Percentiles rank a stretch among this genome's conserved stretches.
phyloP scores from a whole-genome alignment of 441 rosid genomes.

The Corymbia citriodora region DNA sequence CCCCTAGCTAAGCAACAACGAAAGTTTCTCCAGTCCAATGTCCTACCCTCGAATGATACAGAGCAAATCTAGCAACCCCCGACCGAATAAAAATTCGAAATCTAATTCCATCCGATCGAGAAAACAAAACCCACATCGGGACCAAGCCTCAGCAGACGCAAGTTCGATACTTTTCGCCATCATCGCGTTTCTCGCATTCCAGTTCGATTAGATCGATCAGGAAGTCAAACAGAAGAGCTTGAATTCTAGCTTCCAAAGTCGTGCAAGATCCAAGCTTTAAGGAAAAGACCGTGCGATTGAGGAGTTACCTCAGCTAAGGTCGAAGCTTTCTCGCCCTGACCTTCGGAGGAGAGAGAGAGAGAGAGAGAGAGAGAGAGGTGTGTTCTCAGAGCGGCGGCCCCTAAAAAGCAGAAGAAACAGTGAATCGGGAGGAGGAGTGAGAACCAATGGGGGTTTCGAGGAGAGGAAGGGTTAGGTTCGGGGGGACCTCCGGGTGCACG shows the following conservation, averaged over 20 bases:
- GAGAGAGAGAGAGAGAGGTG: neutral
- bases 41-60: neutral
- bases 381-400: constrained; percentile 11
- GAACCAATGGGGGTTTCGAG: neutral
- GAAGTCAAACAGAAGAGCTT: neutral
- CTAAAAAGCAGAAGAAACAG: neutral
- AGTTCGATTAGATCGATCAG: neutral
- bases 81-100: neutral
- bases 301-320: constrained; percentile 60
- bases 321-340: constrained; percentile 24
- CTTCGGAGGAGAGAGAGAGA: constrained; percentile 20
- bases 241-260: neutral
- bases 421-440: neutral
- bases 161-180: neutral
- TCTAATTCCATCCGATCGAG: neutral
- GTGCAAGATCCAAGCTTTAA: neutral
- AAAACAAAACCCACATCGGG: neutral
- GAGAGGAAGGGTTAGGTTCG: constrained; percentile 5
- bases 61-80: neutral
- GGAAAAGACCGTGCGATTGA: neutral
- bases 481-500: neutral
- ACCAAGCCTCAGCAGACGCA: neutral
- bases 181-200: neutral
- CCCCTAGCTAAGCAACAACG: neutral
- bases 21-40: neutral